phyloP scores from a whole-genome alignment of 2,329 filamentous ascomycete genomes.

The Trichoderma koningiopsis region DNA sequence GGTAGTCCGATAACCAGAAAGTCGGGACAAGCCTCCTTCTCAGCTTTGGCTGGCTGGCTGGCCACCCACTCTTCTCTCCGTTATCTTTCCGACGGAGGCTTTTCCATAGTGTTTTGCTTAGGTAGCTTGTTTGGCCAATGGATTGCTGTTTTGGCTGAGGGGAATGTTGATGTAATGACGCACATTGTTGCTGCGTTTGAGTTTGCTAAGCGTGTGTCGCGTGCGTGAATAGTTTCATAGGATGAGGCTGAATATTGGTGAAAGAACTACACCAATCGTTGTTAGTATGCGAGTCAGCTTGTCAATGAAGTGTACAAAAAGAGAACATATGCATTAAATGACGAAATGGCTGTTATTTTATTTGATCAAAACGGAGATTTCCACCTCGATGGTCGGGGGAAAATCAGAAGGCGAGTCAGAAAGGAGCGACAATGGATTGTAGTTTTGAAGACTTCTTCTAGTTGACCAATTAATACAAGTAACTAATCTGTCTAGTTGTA shows the following conservation, averaged over 20 bases:
- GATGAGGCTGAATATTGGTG: neutral
- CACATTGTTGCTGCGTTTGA: neutral
- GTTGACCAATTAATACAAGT: neutral
- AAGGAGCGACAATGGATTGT: neutral
- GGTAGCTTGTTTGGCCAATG: neutral
- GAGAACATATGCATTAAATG: neutral
- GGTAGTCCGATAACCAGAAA: slow-evolving; percentile 14
- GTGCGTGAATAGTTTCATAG: neutral
- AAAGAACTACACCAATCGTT: neutral
- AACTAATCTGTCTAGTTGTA: neutral
- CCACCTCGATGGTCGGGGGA: neutral
- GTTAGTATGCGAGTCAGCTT: neutral
- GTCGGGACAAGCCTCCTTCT: neutral
- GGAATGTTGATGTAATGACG: neutral
- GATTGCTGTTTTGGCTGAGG: neutral
- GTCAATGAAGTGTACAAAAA: neutral
- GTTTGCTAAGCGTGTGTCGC: neutral
- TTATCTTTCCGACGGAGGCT: neutral
- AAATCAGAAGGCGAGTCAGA: neutral
- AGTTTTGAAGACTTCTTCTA: neutral
- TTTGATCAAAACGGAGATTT: neutral
- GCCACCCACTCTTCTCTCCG: neutral
- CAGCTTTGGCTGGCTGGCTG: neutral
- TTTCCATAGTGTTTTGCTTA: neutral
- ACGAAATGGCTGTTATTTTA: neutral